Conservation (phyloP, 2,329 filamentous ascomycete species). For the Fusarium buharicum region DNA sequence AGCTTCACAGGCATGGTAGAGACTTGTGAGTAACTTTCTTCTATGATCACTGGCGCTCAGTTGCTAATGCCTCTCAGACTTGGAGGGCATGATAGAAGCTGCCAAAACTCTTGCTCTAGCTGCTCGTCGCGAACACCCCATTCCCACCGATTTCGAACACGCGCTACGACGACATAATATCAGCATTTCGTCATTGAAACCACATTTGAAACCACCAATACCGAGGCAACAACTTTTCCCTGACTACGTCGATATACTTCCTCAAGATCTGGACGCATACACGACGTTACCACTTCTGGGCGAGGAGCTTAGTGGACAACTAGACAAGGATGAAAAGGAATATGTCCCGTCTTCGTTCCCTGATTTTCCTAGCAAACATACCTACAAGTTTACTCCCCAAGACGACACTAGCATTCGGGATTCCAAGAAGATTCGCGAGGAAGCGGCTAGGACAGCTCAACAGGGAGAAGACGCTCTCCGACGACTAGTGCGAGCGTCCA, state of each 20-base stretch:
- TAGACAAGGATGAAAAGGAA: conserved; percentile 64
- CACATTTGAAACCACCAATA: conserved; percentile 66
- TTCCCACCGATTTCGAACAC: conserved; percentile 68
- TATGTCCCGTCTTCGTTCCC: conserved; percentile 71
- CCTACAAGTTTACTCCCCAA: conserved; percentile 69
- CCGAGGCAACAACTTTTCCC: conserved; percentile 53
- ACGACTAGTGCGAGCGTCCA: conserved; percentile 68
- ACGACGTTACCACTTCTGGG: conserved; percentile 59
- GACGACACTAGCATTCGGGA: conserved; percentile 60
- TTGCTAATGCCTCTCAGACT: conserved; percentile 53
- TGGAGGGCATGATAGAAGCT: conserved; percentile 60
- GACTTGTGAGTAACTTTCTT: conserved; percentile 59
- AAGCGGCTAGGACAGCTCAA: conserved; percentile 68
- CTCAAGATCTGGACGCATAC: conserved; percentile 54
- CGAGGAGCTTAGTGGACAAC: conserved; percentile 66
- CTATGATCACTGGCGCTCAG: no score
- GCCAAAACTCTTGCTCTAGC: conserved; percentile 59
- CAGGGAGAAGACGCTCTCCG: conserved; percentile 71
- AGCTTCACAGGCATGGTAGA: conserved; percentile 66
- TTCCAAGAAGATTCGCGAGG: conserved; percentile 67
- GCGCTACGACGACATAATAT: conserved; percentile 64
- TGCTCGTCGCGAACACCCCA: conserved; percentile 63
- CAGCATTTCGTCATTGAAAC: conserved; percentile 61
- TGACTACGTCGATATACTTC: conserved; percentile 52
- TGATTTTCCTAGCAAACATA: conserved; percentile 71